Evolutionary conservation across 495 filamentous ascomycete genomes (phyloP).

Genomic region (Beverwykella pulmonaria): DNA sequence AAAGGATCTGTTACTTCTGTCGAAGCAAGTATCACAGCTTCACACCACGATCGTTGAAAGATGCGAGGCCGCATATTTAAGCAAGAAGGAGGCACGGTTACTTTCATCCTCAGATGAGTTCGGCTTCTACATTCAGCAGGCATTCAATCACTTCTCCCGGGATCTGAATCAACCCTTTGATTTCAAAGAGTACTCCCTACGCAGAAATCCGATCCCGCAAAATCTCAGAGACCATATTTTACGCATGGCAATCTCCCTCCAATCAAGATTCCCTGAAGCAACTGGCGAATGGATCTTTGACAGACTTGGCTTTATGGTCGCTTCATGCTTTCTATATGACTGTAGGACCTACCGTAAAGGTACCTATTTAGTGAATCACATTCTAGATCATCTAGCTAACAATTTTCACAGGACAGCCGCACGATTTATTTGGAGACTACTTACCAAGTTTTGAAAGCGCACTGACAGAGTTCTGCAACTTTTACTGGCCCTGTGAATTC

Average conservation of each 20-base stretch:
- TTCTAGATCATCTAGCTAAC: not conserved
- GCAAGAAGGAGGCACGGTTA: constrained; percentile 40
- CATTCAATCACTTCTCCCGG: constrained; percentile 47
- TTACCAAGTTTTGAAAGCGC: constrained; percentile 25
- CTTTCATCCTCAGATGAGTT: constrained; percentile 45
- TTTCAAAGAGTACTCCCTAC: constrained; percentile 47
- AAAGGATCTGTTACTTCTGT: constrained; percentile 21
- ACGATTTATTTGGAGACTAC: constrained; percentile 16
- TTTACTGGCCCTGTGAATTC: constrained; percentile 37
- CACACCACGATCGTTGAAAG: not conserved
- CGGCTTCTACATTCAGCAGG: constrained; percentile 43
- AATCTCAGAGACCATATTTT: constrained; percentile 47
- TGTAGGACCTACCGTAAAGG: constrained; percentile 26
- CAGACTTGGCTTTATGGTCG: constrained; percentile 41
- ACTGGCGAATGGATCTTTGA: constrained; percentile 33
- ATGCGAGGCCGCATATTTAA: constrained; percentile 18
- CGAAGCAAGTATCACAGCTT: constrained; percentile 3
- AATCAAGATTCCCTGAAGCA: not conserved
- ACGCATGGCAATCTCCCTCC: constrained; percentile 37
- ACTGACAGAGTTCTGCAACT: constrained; percentile 32
- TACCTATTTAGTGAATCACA: not conserved
- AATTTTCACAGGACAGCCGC: constrained; percentile 1
- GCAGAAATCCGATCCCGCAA: constrained; percentile 46
- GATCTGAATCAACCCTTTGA: constrained; percentile 47
- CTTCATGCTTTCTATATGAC: constrained; percentile 44